Percentiles rank a stretch among this genome's conserved stretches.
These are phyloP conservation scores for Paramecium octaurelia DNA, from an alignment of 73 alveolate genomes.

Conservation along the genomic window DNA sequence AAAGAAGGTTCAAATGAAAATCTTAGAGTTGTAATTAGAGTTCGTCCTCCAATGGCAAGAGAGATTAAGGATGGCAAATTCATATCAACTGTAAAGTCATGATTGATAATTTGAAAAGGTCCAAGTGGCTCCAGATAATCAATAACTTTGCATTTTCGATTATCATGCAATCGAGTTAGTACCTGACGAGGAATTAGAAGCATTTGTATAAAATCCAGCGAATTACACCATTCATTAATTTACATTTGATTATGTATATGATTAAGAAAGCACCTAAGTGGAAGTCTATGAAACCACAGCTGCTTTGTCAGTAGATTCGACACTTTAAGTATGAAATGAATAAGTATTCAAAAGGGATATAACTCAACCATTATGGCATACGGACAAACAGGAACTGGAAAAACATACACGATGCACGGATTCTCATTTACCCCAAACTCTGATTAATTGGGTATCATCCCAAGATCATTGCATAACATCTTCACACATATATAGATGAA, in stretches of 20 bases:
- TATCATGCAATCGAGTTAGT: slow-evolving; percentile 74
- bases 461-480: slow-evolving; percentile 75
- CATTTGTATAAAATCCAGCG: slow-evolving; percentile 54
- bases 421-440: slow-evolving; percentile 63
- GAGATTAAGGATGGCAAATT: slow-evolving; percentile 75
- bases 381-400: slow-evolving; percentile 94
- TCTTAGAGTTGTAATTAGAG: slow-evolving; percentile 79
- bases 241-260: slow-evolving; percentile 84
- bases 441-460: slow-evolving; percentile 73
- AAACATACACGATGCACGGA: slow-evolving; percentile 91
- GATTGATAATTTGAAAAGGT: neutral
- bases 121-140: slow-evolving; percentile 70
- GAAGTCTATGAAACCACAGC: slow-evolving; percentile 79
- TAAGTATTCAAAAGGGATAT: slow-evolving; percentile 64
- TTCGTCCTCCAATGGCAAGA: slow-evolving; percentile 84
- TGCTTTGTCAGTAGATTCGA: slow-evolving; percentile 70
- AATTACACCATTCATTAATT: slow-evolving; percentile 68
- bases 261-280: slow-evolving; percentile 70
- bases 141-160: slow-evolving; percentile 73
- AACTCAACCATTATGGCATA: slow-evolving; percentile 77
- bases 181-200: slow-evolving; percentile 71
- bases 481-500: slow-evolving; percentile 70
- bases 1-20: slow-evolving; percentile 64
- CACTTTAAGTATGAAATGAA: slow-evolving; percentile 52
- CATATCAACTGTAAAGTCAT: slow-evolving; percentile 71